phyloP scores from a whole-genome alignment of 257 asterid genomes.

The Solanum phureja region DNA sequence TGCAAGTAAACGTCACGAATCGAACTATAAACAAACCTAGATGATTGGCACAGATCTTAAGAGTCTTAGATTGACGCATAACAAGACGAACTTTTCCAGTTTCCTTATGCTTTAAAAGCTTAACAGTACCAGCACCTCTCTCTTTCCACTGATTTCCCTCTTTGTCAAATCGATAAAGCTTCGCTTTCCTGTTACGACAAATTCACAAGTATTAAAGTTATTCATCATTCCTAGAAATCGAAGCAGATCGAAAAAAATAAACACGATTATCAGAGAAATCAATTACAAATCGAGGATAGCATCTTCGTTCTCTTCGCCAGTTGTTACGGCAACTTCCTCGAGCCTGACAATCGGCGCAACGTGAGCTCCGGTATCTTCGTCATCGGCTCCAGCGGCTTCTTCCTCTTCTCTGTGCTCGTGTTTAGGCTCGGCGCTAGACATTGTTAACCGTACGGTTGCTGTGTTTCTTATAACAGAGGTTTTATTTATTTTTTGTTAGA shows the following conservation, averaged over 20 bases:
- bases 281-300: conserved; percentile 41
- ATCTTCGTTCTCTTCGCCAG: conserved; percentile 55
- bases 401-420: conserved; percentile 34
- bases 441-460: not conserved
- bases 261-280: not conserved
- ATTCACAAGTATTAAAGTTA: not conserved
- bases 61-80: conserved; percentile 44
- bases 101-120: conserved; percentile 31
- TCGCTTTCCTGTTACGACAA: conserved; percentile 20
- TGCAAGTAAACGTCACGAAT: not conserved
- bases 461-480: not conserved
- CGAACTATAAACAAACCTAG: conserved; percentile 15
- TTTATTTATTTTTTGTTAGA: not conserved
- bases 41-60: conserved; percentile 51
- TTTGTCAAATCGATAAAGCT: conserved; percentile 42
- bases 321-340: conserved; percentile 43
- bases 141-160: conserved; percentile 46
- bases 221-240: not conserved
- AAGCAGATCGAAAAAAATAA: conserved; percentile 1
- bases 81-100: conserved; percentile 40
- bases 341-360: conserved; percentile 54
- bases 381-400: conserved; percentile 35
- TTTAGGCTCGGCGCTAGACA: conserved; percentile 32
- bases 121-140: conserved; percentile 44
- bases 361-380: conserved; percentile 66